Evolutionary conservation across 352 stramenopile genomes (phyloP).

Genomic region (Globisporangium cylindrosporum): DNA sequence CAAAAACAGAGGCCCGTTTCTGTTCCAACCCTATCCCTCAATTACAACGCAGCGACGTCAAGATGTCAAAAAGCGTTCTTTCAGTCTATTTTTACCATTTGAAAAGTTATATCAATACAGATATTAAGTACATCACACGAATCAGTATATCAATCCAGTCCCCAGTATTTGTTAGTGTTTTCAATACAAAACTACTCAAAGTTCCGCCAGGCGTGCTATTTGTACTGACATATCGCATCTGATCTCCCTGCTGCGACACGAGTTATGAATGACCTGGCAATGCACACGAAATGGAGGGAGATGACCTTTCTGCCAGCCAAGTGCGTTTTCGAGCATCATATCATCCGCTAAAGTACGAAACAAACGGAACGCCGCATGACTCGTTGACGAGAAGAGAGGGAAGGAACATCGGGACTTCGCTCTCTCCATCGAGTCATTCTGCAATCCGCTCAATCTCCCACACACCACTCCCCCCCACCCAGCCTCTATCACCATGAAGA

Average conservation of each 20-base stretch:
- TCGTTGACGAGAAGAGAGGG: neutral
- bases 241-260: neutral
- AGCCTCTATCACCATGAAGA: constrained; percentile 4
- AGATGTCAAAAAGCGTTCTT: neutral
- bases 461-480: neutral
- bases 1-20: neutral
- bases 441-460: constrained; percentile 8
- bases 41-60: neutral
- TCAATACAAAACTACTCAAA: neutral
- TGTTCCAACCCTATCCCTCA: neutral
- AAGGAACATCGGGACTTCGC: neutral
- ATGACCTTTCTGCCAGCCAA: neutral
- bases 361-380: neutral
- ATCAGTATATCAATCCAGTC: neutral
- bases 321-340: neutral
- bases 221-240: neutral
- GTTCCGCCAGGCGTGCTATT: neutral
- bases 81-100: neutral
- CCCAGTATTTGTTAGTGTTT: neutral
- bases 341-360: neutral
- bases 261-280: neutral
- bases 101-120: neutral
- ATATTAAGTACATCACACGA: neutral
- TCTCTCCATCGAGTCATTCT: constrained; percentile 1
- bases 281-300: neutral